Evolutionary conservation across 352 stramenopile genomes (phyloP), one percentile per base, ranked within the genome.

Genomic region (Peronospora belbahrii): DNA sequence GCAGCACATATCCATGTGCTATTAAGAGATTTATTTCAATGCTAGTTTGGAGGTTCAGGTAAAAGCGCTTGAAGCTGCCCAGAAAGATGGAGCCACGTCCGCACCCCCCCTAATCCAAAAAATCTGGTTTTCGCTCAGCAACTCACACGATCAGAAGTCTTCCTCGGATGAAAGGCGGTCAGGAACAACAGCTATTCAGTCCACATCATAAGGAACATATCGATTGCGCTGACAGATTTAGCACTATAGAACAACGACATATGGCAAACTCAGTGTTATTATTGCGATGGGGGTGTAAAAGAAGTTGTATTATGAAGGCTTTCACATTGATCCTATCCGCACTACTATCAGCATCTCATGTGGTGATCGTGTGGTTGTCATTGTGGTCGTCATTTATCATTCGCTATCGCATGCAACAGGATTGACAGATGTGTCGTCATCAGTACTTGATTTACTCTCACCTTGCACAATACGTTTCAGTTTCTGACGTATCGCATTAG

Each of bases 251-350:
- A 24, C 41, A 34, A 39, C 46, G 14, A 58, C 58, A 48, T 53
- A 71, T 36, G 64, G 64, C 28, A 65, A 13, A 36, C 23, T 67
- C n/a, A 32, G 57, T 47, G 56, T 32, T 4, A 68, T 77, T 37
- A 51, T 18, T 46, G 67, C 56, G 2, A 83, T 74, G 22, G 62
- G 75, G 6, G 74, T 85, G 40, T 62, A 74, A 13, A 91, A 85
- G 37, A 94, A 94, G 42, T 52, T 94, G 9, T 94, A 94, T 54
- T 93, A 93, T 30, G 83, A 94, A 70, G 82, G 92, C 52, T 92
- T 94, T 42, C 65, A 85, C 39, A 88, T 94, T 48, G 74, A 87
- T 27, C 66, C 77, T 8, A 94, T 94, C 38, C 63, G 73, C 24
- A 78, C 79, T 20, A 90, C 76, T 1, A 68, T 94, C 32, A 94